These are phyloP conservation scores for Xylaria sp. DNA, from an alignment of 2,329 filamentous ascomycete genomes.

Conservation along the genomic window DNA sequence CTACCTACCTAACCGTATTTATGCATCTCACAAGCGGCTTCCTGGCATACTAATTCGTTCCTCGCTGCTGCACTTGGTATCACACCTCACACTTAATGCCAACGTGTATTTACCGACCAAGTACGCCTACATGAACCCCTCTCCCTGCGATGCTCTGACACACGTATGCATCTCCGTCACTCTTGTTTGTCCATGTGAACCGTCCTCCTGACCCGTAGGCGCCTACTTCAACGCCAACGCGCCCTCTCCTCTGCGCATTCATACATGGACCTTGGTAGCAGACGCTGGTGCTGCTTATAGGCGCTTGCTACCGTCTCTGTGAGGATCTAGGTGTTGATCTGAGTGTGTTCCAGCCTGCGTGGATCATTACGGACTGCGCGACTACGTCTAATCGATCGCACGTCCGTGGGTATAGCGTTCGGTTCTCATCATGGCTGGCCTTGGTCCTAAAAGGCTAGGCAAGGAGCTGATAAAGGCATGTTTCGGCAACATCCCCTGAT, in stretches of 20 bases:
- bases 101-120: slow-evolving; percentile 18
- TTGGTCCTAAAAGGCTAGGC: slow-evolving; percentile 66
- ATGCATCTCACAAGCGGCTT: slow-evolving; percentile 20
- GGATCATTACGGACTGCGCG: slow-evolving; percentile 8
- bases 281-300: slow-evolving; percentile 30
- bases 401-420: slow-evolving; percentile 16
- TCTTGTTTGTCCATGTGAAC: slow-evolving; percentile 28
- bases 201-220: slow-evolving; percentile 20
- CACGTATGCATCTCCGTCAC: slow-evolving; percentile 24
- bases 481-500: slow-evolving; percentile 1
- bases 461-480: slow-evolving; percentile 70
- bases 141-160: slow-evolving; percentile 16
- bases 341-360: slow-evolving; percentile 3
- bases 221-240: slow-evolving; percentile 1
- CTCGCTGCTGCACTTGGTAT: slow-evolving; percentile 20
- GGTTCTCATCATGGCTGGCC: slow-evolving; percentile 52
- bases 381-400: slow-evolving; percentile 8
- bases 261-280: slow-evolving; percentile 33
- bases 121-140: slow-evolving; percentile 22
- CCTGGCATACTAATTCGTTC: slow-evolving; percentile 9
- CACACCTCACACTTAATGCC: slow-evolving; percentile 22
- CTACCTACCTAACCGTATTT: background rate
- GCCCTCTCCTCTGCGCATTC: slow-evolving; percentile 7
- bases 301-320: slow-evolving; percentile 19
- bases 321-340: slow-evolving; percentile 7